Percentiles rank a stretch among this genome's conserved stretches.
Conservation (phyloP, 1,139 yeast genomes). For the Candida labiduridarum region DNA sequence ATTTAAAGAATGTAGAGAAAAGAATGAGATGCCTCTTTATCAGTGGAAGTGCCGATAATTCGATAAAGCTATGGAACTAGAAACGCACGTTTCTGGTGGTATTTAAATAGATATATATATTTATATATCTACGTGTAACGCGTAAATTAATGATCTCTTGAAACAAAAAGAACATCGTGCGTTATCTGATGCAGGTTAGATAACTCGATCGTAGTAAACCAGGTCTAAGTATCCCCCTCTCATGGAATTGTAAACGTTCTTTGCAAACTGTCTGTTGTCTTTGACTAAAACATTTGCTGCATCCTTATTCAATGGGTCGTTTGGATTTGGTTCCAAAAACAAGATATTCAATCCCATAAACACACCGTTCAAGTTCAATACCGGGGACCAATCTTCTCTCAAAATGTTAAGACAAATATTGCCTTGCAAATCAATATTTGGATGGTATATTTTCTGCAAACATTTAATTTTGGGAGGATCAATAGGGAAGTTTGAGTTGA, state of each 20-base stretch:
- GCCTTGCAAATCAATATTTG: constrained; percentile 88
- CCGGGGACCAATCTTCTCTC: constrained; percentile 97
- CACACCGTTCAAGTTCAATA: constrained; percentile 76
- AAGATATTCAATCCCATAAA: constrained; percentile 84
- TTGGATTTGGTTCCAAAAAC: constrained; percentile 87
- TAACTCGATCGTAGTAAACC: constrained; percentile 64
- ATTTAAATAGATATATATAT: neutral
- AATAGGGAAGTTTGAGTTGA: constrained; percentile 81
- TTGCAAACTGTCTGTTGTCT: constrained; percentile 56
- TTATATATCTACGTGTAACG: neutral
- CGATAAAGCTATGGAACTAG: constrained; percentile 55
- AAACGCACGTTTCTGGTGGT: neutral
- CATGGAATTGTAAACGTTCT: constrained; percentile 68
- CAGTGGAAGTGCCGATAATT: constrained; percentile 63
- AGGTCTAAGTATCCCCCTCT: constrained; percentile 66
- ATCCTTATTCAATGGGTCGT: constrained; percentile 87
- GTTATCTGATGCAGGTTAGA: constrained; percentile 14
- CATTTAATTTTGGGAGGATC: constrained; percentile 89
- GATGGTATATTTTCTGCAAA: constrained; percentile 78
- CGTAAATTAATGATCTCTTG: neutral
- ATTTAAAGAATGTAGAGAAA: constrained; percentile 32
- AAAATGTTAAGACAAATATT: constrained; percentile 89
- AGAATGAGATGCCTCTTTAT: constrained; percentile 59
- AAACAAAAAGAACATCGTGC: neutral
- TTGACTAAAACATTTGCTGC: constrained; percentile 79